Evolutionary conservation across 2,329 filamentous ascomycete species (phyloP).

Genomic region (Penicillium sp.): DNA sequence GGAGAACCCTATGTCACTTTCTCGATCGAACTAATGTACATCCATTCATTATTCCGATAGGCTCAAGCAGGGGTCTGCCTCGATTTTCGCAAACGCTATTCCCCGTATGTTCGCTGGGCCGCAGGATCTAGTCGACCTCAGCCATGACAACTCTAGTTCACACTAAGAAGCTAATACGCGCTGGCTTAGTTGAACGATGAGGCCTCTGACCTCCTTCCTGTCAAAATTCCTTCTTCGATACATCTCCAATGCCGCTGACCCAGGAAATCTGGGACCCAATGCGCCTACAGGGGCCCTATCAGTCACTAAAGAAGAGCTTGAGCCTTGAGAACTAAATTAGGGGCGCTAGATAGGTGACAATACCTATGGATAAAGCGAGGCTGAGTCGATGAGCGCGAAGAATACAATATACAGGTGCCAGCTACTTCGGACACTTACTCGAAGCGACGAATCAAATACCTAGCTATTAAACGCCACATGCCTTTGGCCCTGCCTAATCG

Average conservation of each 20-base stretch:
- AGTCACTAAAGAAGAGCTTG: neutral
- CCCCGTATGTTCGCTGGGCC: neutral
- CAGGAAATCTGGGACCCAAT: neutral
- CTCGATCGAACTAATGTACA: neutral
- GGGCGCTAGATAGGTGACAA: neutral
- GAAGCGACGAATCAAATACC: neutral
- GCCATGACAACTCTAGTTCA: neutral
- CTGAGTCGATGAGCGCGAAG: neutral
- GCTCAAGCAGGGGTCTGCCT: neutral
- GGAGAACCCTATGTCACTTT: neutral
- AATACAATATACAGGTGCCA: neutral
- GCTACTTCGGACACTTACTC: neutral
- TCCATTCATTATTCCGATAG: neutral
- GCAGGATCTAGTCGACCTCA: neutral
- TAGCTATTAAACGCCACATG: neutral
- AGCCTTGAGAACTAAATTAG: neutral
- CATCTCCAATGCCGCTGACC: neutral
- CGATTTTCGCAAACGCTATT: neutral
- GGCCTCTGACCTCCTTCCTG: neutral
- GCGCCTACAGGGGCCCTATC: neutral
- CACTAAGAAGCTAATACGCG: neutral
- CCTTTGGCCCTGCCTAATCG: neutral
- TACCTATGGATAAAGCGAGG: neutral
- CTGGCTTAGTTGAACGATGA: neutral
- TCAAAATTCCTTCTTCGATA: neutral